Conservation (phyloP, 371 early-diverging fungal species). For the Mortierella sp. region DNA sequence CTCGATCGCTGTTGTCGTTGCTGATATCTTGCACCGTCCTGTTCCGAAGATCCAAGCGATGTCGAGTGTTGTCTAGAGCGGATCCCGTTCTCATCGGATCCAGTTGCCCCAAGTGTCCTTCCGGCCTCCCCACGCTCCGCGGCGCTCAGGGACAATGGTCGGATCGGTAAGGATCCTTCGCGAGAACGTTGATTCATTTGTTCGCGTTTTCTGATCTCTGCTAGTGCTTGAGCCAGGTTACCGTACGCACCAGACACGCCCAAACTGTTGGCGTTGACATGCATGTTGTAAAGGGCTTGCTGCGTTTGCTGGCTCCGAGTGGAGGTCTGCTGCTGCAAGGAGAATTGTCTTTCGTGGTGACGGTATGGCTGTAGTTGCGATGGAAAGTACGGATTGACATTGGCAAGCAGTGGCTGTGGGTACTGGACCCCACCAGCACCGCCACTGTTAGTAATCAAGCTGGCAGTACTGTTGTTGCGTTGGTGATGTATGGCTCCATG, state of each 20-base stretch:
- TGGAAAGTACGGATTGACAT: constrained; percentile 6
- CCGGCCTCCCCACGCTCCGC: background rate
- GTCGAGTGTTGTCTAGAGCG: too few species aligned
- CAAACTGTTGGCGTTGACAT: constrained; percentile 47
- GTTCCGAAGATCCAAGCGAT: too few species aligned
- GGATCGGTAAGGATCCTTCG: background rate
- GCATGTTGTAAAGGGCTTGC: constrained; percentile 42
- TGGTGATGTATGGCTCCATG: background rate
- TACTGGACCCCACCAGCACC: too few species aligned
- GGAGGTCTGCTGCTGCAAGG: constrained; percentile 19
- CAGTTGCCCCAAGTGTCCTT: background rate
- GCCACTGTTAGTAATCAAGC: constrained; percentile 3
- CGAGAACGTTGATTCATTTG: background rate
- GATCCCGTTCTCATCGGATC: constrained; percentile 1
- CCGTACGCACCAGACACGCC: constrained; percentile 44
- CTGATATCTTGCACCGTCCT: too few species aligned
- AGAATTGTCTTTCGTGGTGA: constrained; percentile 22
- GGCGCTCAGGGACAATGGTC: constrained; percentile 20
- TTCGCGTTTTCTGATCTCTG: constrained; percentile 38
- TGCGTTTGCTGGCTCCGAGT: constrained; percentile 35
- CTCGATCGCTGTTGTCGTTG: too few species aligned
- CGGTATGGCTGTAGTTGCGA: constrained; percentile 11
- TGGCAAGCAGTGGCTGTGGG: background rate
- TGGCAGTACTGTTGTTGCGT: constrained; percentile 13
- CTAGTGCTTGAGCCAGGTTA: constrained; percentile 34